A percentile compares a stretch with the other conserved stretches of the same genome.
Conservation (phyloP, 441 rosid genomes). For the Euphorbia neoarborescens region DNA sequence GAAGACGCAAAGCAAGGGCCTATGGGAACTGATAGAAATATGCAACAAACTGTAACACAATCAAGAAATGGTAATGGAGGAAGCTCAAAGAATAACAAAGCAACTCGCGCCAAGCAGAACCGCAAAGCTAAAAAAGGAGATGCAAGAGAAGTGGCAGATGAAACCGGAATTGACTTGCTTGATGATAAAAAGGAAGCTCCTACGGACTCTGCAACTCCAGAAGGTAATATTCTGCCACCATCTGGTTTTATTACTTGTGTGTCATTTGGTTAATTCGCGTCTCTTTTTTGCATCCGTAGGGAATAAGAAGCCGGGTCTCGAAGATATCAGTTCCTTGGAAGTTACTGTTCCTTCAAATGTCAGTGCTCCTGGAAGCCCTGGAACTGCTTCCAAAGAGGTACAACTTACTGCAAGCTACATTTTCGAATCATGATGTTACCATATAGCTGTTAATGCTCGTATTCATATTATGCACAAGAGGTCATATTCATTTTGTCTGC, state of each 20-base stretch:
- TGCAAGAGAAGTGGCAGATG: constrained; percentile 24
- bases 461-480: background rate
- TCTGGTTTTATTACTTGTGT: background rate
- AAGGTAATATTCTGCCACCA: constrained; percentile 32
- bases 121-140: constrained; percentile 18
- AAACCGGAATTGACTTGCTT: constrained; percentile 19
- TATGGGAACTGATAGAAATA: constrained; percentile 11
- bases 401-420: background rate
- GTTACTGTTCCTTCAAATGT: constrained; percentile 22
- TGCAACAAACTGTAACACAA: constrained; percentile 11
- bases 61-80: constrained; percentile 13
- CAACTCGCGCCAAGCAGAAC: constrained; percentile 4
- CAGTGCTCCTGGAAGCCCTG: constrained; percentile 15
- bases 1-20: constrained; percentile 18
- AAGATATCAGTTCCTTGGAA: constrained; percentile 16
- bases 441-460: background rate
- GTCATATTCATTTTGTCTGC: background rate
- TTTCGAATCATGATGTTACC: background rate
- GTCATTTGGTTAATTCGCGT: background rate
- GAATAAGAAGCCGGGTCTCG: constrained; percentile 18
- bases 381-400: constrained; percentile 16
- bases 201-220: constrained; percentile 8
- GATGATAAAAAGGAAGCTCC: constrained; percentile 9
- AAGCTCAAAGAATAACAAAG: background rate
- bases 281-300: constrained; percentile 17